Evolutionary conservation across 176 grass and related monocot genomes (phyloP), one percentile per base, ranked within the genome.

Genomic region (Carex cristatella): DNA sequence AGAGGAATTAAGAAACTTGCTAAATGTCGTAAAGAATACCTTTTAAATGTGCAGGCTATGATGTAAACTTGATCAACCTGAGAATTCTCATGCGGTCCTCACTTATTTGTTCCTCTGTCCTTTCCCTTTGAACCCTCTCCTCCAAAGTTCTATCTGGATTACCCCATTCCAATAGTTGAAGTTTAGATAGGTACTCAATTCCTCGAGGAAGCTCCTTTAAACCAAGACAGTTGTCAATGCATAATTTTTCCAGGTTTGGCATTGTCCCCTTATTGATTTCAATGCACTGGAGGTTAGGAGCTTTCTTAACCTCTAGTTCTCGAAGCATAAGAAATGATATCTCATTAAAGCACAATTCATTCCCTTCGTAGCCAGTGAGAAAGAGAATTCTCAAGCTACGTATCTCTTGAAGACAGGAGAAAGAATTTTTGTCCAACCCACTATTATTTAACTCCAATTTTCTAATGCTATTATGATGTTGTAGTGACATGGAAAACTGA

Each of bases 241-340:
- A 0, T 65, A 65, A 2, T 13, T 1, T 4, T 32, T 11, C 3
- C 9, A 65, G 28, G 63, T 65, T 65, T 65, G 28, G 63, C 63
- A 65, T 32, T 65, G 63, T 10, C 8, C 63, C 63, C 12, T 65
- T 10, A 1, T 12, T 65, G 10, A 65, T 65, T 30, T 65, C 63
- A 65, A 65, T 10, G 28, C 63, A 0, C 63, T 32, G 2, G 5
- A 65, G 63, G 28, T 65, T 0, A 10, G 9, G 7, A 31, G 28
- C 61, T 64, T 0, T 0, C 1, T 0, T 0, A 1, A 49, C 8
- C 8, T 0, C 0, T 2, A 49, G 46, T 2, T 2, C 1, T 49
- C 1, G 46, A 10, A 49, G 46, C 46, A 49, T 49, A 64, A 0
- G 61, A 64, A 64, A 64, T 8, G 61, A 64, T 0, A 4, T 64